Conservation (phyloP, 257 asterid species). For the Solanum paucissectum region DNA sequence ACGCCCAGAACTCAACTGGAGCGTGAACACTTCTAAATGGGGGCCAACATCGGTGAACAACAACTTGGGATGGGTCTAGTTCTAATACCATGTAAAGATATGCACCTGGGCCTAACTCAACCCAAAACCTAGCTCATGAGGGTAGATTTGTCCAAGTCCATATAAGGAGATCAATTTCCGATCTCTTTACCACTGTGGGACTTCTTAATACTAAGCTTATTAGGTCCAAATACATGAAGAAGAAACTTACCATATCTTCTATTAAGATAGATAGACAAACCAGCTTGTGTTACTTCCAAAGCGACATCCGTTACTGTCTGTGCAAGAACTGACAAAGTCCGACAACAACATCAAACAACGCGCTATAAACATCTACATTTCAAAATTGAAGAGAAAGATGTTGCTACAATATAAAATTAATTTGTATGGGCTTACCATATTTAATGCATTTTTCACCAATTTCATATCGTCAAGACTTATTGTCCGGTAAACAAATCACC, state of each 20-base stretch:
- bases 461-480: slow-evolving; percentile 17
- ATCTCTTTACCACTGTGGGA: too few relatives aligned
- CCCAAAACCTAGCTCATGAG: too few relatives aligned
- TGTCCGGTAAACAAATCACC: slow-evolving; percentile 7
- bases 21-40: too few relatives aligned
- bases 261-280: slow-evolving; percentile 24
- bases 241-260: slow-evolving; percentile 20
- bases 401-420: neutral
- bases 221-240: too few relatives aligned
- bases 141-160: too few relatives aligned
- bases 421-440: slow-evolving; percentile 1
- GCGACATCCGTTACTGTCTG: slow-evolving; percentile 34
- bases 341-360: neutral
- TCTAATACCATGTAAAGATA: too few relatives aligned
- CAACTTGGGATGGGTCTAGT: too few relatives aligned
- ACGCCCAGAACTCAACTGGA: too few relatives aligned
- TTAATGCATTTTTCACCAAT: slow-evolving; percentile 9
- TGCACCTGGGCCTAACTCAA: too few relatives aligned
- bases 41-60: too few relatives aligned
- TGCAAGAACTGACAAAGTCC: neutral
- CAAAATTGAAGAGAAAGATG: neutral
- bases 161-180: too few relatives aligned
- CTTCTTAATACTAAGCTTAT: too few relatives aligned
- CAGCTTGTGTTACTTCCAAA: slow-evolving; percentile 26
- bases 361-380: neutral